These are phyloP conservation scores for Neurospora sp. DNA, from an alignment of 495 filamentous ascomycete species.

Conservation along the genomic window DNA sequence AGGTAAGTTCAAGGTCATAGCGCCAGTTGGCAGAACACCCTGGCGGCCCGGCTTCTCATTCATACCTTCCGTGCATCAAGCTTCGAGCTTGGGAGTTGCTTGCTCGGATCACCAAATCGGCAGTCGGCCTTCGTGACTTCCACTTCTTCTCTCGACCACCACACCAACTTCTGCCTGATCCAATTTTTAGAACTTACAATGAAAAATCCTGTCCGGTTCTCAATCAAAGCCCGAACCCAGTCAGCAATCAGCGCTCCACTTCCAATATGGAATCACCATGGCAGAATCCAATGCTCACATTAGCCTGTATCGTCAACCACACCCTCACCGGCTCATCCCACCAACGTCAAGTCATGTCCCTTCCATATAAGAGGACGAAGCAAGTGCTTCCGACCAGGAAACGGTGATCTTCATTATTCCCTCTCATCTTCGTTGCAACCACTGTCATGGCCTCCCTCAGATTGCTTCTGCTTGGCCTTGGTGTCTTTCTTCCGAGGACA, in stretches of 20 bases:
- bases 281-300: neutral
- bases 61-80: neutral
- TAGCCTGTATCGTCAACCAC: neutral
- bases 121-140: neutral
- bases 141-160: neutral
- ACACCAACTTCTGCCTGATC: neutral
- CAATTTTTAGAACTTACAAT: neutral
- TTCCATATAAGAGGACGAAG: neutral
- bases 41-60: neutral
- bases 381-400: no score
- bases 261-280: neutral
- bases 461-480: slow-evolving; percentile 2
- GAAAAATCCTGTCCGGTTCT: neutral
- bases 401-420: neutral
- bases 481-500: slow-evolving; percentile 8
- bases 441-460: neutral
- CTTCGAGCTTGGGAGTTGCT: neutral
- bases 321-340: neutral
- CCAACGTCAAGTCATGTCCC: neutral
- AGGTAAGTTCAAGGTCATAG: neutral
- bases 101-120: neutral
- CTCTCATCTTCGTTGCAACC: neutral
- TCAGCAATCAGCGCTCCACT: neutral
- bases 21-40: neutral
- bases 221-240: neutral